Conservation (phyloP, 805 yeast genomes). For the Starmerella cellae region DNA sequence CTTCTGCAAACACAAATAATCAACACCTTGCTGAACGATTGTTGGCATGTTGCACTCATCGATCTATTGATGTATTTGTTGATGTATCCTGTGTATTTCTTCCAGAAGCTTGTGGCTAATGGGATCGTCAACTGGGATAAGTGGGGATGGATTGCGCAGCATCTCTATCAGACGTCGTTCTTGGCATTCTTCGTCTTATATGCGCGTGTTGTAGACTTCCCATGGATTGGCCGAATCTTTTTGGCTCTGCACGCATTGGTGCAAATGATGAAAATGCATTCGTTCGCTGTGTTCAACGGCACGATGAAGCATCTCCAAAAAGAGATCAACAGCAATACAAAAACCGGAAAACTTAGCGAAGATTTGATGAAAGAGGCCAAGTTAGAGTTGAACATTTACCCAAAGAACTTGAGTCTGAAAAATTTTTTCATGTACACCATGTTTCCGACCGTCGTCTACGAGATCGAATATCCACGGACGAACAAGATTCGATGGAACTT, state of each 20-base stretch:
- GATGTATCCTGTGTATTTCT: slow-evolving; percentile 44
- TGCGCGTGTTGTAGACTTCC: slow-evolving; percentile 45
- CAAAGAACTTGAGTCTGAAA: slow-evolving; percentile 48
- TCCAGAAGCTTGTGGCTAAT: slow-evolving; percentile 44
- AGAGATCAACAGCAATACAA: slow-evolving; percentile 1
- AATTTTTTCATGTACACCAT: slow-evolving; percentile 69
- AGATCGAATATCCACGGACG: slow-evolving; percentile 71
- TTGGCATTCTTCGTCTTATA: slow-evolving; percentile 41
- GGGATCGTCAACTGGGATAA: slow-evolving; percentile 44
- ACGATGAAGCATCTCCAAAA: slow-evolving; percentile 39
- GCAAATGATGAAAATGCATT: slow-evolving; percentile 87
- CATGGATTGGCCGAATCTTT: slow-evolving; percentile 88
- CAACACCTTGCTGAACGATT: slow-evolving; percentile 43
- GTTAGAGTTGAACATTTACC: slow-evolving; percentile 64
- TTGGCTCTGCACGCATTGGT: slow-evolving; percentile 74
- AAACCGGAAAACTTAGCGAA: background rate
- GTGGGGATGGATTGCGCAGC: slow-evolving; percentile 52
- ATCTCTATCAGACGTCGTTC: slow-evolving; percentile 42
- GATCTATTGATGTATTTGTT: slow-evolving; percentile 64
- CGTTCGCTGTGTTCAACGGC: slow-evolving; percentile 85
- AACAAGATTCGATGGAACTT: slow-evolving; percentile 53
- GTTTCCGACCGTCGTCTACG: slow-evolving; percentile 70
- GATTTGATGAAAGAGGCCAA: slow-evolving; percentile 52
- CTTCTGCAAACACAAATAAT: slow-evolving; percentile 43
- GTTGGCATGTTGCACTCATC: slow-evolving; percentile 54